These are phyloP conservation scores for Hapsidospora chrysogenum DNA, from an alignment of 495 filamentous ascomycete genomes.

Conservation along the genomic window DNA sequence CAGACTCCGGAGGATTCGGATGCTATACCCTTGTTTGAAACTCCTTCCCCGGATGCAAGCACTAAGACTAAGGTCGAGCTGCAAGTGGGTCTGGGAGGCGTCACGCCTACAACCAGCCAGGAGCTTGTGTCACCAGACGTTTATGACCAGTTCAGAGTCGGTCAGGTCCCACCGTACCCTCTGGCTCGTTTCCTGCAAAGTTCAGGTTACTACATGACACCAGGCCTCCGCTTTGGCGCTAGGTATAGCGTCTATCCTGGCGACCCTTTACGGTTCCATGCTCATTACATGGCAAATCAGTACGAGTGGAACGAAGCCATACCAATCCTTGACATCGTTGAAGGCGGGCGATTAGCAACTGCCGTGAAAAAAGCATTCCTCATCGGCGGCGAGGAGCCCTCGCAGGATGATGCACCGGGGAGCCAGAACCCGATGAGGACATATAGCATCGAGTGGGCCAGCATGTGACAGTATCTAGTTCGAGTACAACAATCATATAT, in stretches of 20 bases:
- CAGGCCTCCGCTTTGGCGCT: conserved; percentile 86
- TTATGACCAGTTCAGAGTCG: not conserved
- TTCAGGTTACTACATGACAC: conserved; percentile 70
- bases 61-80: too few species aligned
- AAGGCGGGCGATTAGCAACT: conserved; percentile 74
- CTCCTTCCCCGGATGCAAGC: too few species aligned
- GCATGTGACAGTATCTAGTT: conserved; percentile 2
- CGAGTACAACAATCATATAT: too few species aligned
- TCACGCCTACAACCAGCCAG: conserved; percentile 15
- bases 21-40: too few species aligned
- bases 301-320: conserved; percentile 78
- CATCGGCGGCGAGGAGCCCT: conserved; percentile 43
- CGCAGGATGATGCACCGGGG: too few species aligned
- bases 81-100: too few species aligned
- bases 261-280: conserved; percentile 86
- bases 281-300: conserved; percentile 69
- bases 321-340: conserved; percentile 65
- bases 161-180: not conserved
- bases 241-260: conserved; percentile 90
- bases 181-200: conserved; percentile 46
- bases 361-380: conserved; percentile 92
- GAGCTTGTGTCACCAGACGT: conserved; percentile 1
- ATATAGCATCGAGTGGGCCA: conserved; percentile 5
- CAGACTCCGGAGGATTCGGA: too few species aligned
- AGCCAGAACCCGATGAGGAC: too few species aligned